Conservation (phyloP, 306 rosid genomes). For the Dryas drummondii region DNA sequence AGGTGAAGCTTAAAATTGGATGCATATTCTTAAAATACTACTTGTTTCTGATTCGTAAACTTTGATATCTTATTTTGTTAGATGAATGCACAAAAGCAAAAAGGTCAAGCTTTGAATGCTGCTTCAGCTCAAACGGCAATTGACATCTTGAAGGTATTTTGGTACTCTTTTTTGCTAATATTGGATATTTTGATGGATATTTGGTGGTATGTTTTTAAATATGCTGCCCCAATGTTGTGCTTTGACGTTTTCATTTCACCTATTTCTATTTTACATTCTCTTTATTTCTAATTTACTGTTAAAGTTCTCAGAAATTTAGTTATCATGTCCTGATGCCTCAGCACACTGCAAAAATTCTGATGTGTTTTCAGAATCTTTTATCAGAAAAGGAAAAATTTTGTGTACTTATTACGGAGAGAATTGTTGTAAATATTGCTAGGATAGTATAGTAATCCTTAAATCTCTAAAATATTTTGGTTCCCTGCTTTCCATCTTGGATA, state of each 20-base stretch:
- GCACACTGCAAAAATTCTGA: neutral
- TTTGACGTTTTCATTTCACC: neutral
- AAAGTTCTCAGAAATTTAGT: neutral
- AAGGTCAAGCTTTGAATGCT: conserved; percentile 86
- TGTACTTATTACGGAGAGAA: neutral
- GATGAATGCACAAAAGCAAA: conserved; percentile 95
- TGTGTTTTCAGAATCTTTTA: neutral
- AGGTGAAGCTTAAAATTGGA: neutral
- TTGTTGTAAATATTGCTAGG: neutral
- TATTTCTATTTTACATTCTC: neutral
- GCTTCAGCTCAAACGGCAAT: conserved; percentile 87
- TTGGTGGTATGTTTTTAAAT: neutral
- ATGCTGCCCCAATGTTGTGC: neutral
- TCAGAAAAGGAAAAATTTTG: neutral
- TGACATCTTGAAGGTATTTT: conserved; percentile 78
- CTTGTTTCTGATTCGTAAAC: neutral
- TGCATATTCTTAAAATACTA: neutral
- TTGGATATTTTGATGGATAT: neutral
- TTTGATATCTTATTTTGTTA: conserved; percentile 26
- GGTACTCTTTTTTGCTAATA: conserved; percentile 2
- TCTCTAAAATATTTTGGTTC: neutral
- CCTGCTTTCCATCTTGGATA: neutral
- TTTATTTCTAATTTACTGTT: neutral
- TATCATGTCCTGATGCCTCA: neutral
- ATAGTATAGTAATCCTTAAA: neutral